Conservation (phyloP, 2,329 filamentous ascomycete species). For the Penicillium sp. region DNA sequence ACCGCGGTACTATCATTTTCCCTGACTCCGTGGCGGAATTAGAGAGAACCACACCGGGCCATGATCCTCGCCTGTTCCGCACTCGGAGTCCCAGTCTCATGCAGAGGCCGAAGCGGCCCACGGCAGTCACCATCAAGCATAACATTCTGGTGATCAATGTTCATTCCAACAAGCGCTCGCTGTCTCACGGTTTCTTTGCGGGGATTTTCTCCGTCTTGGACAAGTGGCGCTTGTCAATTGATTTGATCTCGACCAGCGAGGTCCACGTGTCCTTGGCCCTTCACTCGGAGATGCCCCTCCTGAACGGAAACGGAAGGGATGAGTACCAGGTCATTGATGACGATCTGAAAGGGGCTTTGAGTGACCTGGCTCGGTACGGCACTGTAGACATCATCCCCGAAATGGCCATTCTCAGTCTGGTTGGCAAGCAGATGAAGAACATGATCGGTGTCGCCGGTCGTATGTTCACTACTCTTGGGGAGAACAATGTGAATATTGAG, state of each 20-base stretch:
- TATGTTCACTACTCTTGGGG: conserved; percentile 93
- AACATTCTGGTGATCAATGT: conserved; percentile 97
- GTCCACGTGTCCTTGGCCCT: conserved; percentile 98
- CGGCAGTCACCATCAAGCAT: conserved; percentile 95
- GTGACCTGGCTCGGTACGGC: conserved; percentile 76
- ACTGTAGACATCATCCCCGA: conserved; percentile 86
- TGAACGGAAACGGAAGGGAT: conserved; percentile 49
- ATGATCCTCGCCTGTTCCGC: conserved; percentile 58
- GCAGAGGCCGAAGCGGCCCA: conserved; percentile 70
- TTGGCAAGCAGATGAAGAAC: conserved; percentile 95
- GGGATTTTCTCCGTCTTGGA: conserved; percentile 91
- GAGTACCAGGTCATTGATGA: conserved; percentile 60
- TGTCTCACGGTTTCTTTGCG: conserved; percentile 94
- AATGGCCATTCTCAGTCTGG: conserved; percentile 94
- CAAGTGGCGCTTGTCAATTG: conserved; percentile 82
- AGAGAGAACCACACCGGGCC: conserved; percentile 52
- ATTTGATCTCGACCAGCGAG: conserved; percentile 94
- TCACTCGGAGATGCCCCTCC: conserved; percentile 69
- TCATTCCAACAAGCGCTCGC: conserved; percentile 93
- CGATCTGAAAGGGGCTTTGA: conserved; percentile 65
- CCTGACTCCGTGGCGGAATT: conserved; percentile 67
- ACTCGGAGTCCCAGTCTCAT: conserved; percentile 51
- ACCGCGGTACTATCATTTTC: conserved; percentile 65
- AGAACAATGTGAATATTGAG: conserved; percentile 94
- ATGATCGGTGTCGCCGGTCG: conserved; percentile 91